Evolutionary conservation across 2,329 filamentous ascomycete genomes (phyloP), one percentile per base, ranked within the genome.

Genomic region (Aspergillus nomiae): DNA sequence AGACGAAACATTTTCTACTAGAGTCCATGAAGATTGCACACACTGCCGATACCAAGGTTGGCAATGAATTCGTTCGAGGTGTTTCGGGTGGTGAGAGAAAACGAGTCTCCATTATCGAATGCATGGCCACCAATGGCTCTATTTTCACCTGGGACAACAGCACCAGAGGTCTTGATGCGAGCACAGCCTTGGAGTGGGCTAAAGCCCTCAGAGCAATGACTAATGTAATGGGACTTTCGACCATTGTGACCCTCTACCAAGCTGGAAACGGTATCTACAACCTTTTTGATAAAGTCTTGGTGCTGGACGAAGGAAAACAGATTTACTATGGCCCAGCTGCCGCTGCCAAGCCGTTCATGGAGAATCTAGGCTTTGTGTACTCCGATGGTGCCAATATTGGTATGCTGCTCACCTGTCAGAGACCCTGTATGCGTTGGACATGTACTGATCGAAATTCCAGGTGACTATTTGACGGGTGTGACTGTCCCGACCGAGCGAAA

Each of bases 41-140:
- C 68, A 88, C 86, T 0, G 66, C 78, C 7, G 81, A 87, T n/a
- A 91, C 88, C 3, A 89, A 87, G 67, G 86, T 90, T 8, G 89
- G 88, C 3, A 84, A 90, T 63, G 86, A 86, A 26, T 88, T 83
- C 63, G 80, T 89, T 0, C 82, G 88, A 9, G 87, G 89, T 65
- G 86, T 90, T 0, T 87, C 85, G 19, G 88, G 88, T 34, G 88
- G 89, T 16, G 88, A 90, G 71, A 75, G 87, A 6, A 90, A 90
- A 75, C 83, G 88, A 64, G 87, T 90, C 0, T 88, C 86, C 1
- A 89, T 90, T 59, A 84, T 87, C 10, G 89, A 90, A 69, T 83
- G 82, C 8, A 71, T 90, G 63, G 83, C 85, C 0, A 85, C 84
- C 0, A 78, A 81, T 10, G 86, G 81, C 0, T 70, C 83, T 0